Evolutionary conservation across 495 filamentous ascomycete species (phyloP).

Genomic region (Aspergillus sclerotiicarbonarius): DNA sequence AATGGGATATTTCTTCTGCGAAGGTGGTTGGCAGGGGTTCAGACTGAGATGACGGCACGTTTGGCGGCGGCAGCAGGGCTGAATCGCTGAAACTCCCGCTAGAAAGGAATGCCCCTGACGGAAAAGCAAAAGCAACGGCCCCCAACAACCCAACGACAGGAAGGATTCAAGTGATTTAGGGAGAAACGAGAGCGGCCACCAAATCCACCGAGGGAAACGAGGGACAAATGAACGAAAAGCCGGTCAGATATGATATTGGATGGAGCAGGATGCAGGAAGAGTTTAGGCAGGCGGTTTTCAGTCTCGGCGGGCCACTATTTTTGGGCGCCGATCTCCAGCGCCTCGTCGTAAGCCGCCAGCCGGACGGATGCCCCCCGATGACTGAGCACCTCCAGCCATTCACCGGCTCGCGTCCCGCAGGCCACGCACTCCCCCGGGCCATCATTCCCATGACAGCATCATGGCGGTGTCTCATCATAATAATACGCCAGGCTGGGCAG

Average conservation of each 20-base stretch:
- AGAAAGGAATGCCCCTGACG: background rate
- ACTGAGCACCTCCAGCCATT: background rate
- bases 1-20: background rate
- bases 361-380: background rate
- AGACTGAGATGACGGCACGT: conserved; percentile 1
- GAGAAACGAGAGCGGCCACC: background rate
- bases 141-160: background rate
- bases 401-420: no score
- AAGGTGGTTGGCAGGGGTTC: background rate
- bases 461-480: no score
- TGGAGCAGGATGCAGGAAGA: background rate
- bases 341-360: conserved; percentile 16
- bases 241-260: background rate
- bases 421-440: no score
- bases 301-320: conserved; percentile 13
- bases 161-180: background rate
- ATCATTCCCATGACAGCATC: no score
- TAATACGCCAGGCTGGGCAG: no score
- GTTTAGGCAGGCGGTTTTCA: conserved; percentile 17
- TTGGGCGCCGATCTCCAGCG: conserved; percentile 16
- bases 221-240: background rate
- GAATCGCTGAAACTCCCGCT: background rate
- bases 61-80: conserved; percentile 1
- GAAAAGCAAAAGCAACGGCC: background rate
- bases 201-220: background rate